phyloP scores from a whole-genome alignment of 352 stramenopile species.

The Globisporangium recalcitrans region DNA sequence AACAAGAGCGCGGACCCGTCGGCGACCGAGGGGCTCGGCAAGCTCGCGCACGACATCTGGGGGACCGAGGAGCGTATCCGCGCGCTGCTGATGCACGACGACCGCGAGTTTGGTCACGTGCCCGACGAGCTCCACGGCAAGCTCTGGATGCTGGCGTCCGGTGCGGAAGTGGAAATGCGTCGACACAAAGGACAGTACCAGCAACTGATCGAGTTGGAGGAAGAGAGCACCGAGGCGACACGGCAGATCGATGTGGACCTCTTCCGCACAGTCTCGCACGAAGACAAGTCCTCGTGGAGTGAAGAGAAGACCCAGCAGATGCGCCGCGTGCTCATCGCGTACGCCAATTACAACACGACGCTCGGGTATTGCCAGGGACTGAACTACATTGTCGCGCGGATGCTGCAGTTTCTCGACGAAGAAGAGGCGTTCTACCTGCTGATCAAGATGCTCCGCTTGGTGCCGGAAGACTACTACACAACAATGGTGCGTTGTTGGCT shows the following conservation, averaged over 20 bases:
- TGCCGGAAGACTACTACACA: conserved; percentile 86
- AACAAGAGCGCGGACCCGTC: conserved; percentile 29
- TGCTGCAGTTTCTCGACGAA: conserved; percentile 63
- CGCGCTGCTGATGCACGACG: conserved; percentile 54
- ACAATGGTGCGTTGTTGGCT: conserved; percentile 56
- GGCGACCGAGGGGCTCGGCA: conserved; percentile 43
- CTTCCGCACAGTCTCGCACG: conserved; percentile 58
- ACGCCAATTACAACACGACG: conserved; percentile 73
- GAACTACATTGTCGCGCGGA: conserved; percentile 82
- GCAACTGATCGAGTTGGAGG: conserved; percentile 40
- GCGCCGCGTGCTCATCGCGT: conserved; percentile 78
- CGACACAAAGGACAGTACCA: conserved; percentile 53
- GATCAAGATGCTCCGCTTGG: conserved; percentile 65
- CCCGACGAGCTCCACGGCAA: conserved; percentile 69
- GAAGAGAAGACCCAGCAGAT: conserved; percentile 69
- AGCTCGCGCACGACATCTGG: conserved; percentile 75
- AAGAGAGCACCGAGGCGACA: conserved; percentile 61
- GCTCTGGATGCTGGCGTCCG: conserved; percentile 77
- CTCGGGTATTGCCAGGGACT: conserved; percentile 86
- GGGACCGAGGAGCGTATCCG: conserved; percentile 77
- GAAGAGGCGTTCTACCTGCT: conserved; percentile 84
- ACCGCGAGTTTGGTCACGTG: conserved; percentile 45
- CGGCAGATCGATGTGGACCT: conserved; percentile 85
- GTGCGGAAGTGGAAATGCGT: conserved; percentile 60
- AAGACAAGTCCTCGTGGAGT: conserved; percentile 60